A percentile compares a stretch with the other conserved stretches of the same genome.
Evolutionary conservation across 306 rosid genomes (phyloP).

Genomic region (Lablab purpureus): DNA sequence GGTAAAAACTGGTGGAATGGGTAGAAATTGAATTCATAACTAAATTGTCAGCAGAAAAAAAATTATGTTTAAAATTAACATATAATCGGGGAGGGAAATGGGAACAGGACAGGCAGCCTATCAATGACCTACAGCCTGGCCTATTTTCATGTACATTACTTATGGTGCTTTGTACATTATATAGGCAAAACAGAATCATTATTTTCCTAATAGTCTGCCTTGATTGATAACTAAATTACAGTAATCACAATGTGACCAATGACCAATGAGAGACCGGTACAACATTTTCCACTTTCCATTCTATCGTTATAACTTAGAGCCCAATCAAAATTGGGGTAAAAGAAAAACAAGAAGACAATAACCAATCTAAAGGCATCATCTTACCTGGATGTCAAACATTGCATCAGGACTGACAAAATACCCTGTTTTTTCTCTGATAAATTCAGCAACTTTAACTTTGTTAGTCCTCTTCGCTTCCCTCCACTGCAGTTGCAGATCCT

Average conservation of each 20-base stretch:
- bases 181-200: neutral
- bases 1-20: constrained; percentile 26
- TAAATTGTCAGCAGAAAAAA: constrained; percentile 21
- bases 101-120: neutral
- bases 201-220: neutral
- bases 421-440: constrained; percentile 86
- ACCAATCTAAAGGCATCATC: constrained; percentile 38
- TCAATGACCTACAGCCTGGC: neutral
- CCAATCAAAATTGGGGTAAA: constrained; percentile 11
- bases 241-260: neutral
- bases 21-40: constrained; percentile 37
- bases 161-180: neutral
- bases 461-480: constrained; percentile 81
- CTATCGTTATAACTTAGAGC: constrained; percentile 28
- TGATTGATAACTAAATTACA: constrained; percentile 2
- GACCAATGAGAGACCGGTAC: neutral
- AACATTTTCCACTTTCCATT: constrained; percentile 29
- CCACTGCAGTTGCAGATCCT: constrained; percentile 90
- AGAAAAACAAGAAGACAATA: constrained; percentile 4
- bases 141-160: constrained; percentile 1
- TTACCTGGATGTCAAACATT: constrained; percentile 94
- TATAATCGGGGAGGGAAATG: neutral
- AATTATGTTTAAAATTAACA: neutral
- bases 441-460: constrained; percentile 80
- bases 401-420: constrained; percentile 91